phyloP scores from a whole-genome alignment of 345 rosid species.

The Hirschfeldia incana region DNA sequence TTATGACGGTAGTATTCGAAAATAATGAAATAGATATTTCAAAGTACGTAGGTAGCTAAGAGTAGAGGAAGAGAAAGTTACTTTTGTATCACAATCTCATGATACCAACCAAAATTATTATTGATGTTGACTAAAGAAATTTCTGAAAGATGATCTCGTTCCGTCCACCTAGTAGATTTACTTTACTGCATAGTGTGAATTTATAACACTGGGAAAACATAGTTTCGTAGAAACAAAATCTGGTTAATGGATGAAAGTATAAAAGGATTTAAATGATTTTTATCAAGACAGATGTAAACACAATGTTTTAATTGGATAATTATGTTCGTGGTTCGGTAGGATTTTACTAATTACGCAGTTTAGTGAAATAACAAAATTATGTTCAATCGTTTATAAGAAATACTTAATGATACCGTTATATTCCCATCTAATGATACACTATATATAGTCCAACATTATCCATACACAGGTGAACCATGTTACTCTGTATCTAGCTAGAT shows the following conservation, averaged over 20 bases:
- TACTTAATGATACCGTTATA: neutral
- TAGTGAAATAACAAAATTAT: neutral
- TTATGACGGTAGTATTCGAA: neutral
- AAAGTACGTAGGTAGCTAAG: neutral
- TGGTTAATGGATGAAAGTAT: neutral
- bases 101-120: constrained; percentile 19
- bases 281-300: neutral
- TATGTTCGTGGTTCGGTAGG: no score
- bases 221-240: neutral
- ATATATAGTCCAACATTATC: neutral
- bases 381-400: neutral
- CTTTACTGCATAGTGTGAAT: neutral
- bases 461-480: neutral
- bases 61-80: constrained; percentile 15
- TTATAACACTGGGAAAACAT: neutral
- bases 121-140: neutral
- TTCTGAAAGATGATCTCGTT: neutral
- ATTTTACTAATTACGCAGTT: no score
- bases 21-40: constrained; percentile 7
- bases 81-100: constrained; percentile 39
- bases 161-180: constrained; percentile 22
- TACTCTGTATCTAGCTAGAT: neutral
- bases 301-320: no score
- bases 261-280: neutral
- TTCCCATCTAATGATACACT: neutral